Evolutionary conservation across 768 basidiomycete species (phyloP), one percentile per base, ranked within the genome.

Genomic region (Mycena belliarum): DNA sequence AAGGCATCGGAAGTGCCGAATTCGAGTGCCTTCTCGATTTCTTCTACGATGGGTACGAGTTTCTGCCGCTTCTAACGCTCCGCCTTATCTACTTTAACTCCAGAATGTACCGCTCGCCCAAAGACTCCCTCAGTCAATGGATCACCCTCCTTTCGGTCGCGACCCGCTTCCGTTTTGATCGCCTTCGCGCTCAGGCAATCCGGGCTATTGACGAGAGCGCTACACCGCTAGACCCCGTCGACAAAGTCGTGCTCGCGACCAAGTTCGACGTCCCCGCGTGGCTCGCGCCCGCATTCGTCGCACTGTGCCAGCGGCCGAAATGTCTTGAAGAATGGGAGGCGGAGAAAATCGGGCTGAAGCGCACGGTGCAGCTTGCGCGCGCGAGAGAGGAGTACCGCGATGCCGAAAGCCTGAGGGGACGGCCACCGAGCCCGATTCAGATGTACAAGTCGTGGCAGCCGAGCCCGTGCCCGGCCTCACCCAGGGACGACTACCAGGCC

Each of bases 261-360:
- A 72, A 73, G 59, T 72, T 74, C 55, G 67, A 72, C 47, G 69
- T 80, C 23, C 66, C 65, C 15, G 63, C 69, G 38, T 81, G 79
- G 79, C 68, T 75, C 21, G 53, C 63, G 9, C 69, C 73, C 1
- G 75, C 79, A 18, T 78, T 76, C 58, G 65, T 65, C 29, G 69
- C 68, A 16, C 61, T 80, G 9, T 75, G 76, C 58, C 52, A 63
- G 52, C 69, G 79, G 10, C 37, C 48, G 0, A 62, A 72, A 16
- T 68, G 76, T 21, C 68, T 81, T 26, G 66, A 65, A 18, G 65
- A 60, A 38, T 63, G 57, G 58, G 76, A 77, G 25, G 66, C 60
- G 23, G 59, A 51, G 24, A 57, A 50, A 28, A 59, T 78, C 16
- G 75, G 76, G 9, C 32, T 67, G 41, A 57, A 65, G 14, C 63